A percentile compares a stretch with the other conserved stretches of the same genome.
Conservation (phyloP, 1,284 basidiomycete genomes). For the Naganishia sp. region DNA sequence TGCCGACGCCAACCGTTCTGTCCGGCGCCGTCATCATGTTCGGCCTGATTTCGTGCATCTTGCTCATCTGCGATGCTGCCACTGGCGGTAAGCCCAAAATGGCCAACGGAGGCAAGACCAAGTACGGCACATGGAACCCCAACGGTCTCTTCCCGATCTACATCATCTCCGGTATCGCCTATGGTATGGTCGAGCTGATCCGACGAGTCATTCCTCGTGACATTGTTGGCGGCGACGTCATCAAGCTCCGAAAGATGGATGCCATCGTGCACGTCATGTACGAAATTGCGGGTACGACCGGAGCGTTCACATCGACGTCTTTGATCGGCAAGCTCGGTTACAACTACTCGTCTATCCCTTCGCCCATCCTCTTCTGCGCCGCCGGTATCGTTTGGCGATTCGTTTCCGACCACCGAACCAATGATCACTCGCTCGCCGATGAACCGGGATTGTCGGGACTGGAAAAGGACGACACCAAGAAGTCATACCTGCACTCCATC, state of each 20-base stretch:
- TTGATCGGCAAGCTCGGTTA: slow-evolving; percentile 50
- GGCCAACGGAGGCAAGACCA: slow-evolving; percentile 41
- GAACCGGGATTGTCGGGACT: slow-evolving; percentile 31
- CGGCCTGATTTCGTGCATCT: slow-evolving; percentile 45
- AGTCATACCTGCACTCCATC: slow-evolving; percentile 35
- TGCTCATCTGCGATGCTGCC: slow-evolving; percentile 50
- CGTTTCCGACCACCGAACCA: slow-evolving; percentile 32
- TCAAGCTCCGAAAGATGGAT: slow-evolving; percentile 49
- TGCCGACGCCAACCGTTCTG: slow-evolving; percentile 50
- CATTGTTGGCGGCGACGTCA: slow-evolving; percentile 40
- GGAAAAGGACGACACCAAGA: slow-evolving; percentile 20
- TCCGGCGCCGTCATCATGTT: slow-evolving; percentile 47
- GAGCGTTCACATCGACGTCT: slow-evolving; percentile 49
- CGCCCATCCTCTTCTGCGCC: slow-evolving; percentile 44
- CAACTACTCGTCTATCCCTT: slow-evolving; percentile 49
- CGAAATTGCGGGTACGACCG: slow-evolving; percentile 52
- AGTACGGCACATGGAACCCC: slow-evolving; percentile 48
- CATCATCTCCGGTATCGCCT: slow-evolving; percentile 46
- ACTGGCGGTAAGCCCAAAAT: slow-evolving; percentile 45
- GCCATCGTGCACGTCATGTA: slow-evolving; percentile 52
- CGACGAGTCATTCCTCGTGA: slow-evolving; percentile 50
- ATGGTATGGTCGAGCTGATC: slow-evolving; percentile 53
- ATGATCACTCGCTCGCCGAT: slow-evolving; percentile 11
- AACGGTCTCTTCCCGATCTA: slow-evolving; percentile 48
- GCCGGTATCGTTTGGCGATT: slow-evolving; percentile 39